A percentile compares a stretch with the other conserved stretches of the same genome.
Conservation (phyloP, 768 basidiomycete species). For the Leccinum longicurvipes region DNA sequence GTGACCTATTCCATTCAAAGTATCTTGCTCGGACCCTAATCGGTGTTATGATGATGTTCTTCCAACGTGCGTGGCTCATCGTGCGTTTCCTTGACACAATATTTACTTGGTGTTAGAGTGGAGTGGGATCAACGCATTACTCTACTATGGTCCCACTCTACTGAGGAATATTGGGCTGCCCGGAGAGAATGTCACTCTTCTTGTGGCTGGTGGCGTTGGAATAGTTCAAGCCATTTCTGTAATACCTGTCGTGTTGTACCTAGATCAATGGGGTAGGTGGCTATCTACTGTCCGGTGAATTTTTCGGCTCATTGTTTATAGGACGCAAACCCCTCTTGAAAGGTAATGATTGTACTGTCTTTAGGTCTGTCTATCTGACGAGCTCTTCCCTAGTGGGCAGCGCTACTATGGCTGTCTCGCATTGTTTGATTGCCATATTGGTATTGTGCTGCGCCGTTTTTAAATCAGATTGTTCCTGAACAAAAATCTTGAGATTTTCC, state of each 20-base stretch:
- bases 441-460: constrained; percentile 33
- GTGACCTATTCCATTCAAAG: constrained; percentile 47
- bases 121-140: constrained; percentile 81
- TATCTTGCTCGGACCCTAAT: constrained; percentile 64
- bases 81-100: not conserved
- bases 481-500: constrained; percentile 36
- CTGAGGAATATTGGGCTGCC: constrained; percentile 60
- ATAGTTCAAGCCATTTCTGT: constrained; percentile 77
- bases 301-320: constrained; percentile 19
- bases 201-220: constrained; percentile 78
- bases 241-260: constrained; percentile 65
- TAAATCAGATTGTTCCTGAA: not conserved
- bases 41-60: constrained; percentile 74
- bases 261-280: constrained; percentile 58
- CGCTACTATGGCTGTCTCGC: constrained; percentile 58
- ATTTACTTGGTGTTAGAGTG: constrained; percentile 50
- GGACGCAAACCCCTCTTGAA: constrained; percentile 66
- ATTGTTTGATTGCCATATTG: constrained; percentile 61
- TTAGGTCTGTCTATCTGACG: not conserved
- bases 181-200: constrained; percentile 55
- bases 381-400: constrained; percentile 45
- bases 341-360: constrained; percentile 25
- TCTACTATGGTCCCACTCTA: constrained; percentile 79
- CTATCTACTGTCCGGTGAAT: not conserved
- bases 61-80: constrained; percentile 59